A percentile compares a stretch with the other conserved stretches of the same genome.
Conservation (phyloP, 148 eudicot species). For the Dianthus caryophyllus region DNA sequence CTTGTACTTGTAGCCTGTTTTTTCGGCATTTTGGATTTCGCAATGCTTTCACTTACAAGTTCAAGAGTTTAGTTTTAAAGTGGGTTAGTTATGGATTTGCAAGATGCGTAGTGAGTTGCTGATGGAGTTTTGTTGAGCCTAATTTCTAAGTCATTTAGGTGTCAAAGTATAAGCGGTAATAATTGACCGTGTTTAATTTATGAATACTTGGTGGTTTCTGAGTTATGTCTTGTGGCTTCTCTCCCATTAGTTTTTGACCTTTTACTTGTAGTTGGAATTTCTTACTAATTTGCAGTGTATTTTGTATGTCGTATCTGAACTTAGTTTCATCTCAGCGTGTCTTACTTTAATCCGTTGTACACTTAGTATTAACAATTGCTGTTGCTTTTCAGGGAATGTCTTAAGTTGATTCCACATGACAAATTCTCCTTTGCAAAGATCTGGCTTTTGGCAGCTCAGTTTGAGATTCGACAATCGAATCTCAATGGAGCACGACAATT, state of each 20-base stretch:
- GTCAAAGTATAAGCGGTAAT: background rate
- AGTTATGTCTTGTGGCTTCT: background rate
- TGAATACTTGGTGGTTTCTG: background rate
- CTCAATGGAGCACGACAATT: conserved; percentile 67
- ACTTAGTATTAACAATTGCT: background rate
- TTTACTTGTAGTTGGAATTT: background rate
- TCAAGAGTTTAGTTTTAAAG: background rate
- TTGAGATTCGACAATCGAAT: conserved; percentile 79
- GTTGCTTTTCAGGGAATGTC: conserved; percentile 44
- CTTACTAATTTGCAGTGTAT: background rate
- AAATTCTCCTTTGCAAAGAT: conserved; percentile 92
- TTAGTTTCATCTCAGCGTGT: background rate
- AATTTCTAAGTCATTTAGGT: background rate
- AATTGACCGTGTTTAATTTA: too few relatives aligned
- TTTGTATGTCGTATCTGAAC: background rate
- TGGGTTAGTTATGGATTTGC: background rate
- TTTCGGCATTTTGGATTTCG: background rate
- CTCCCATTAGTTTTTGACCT: background rate
- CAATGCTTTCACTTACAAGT: background rate
- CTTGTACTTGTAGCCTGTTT: background rate
- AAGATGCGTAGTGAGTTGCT: background rate
- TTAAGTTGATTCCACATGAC: conserved; percentile 38
- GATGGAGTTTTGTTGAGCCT: background rate
- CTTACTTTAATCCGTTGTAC: background rate
- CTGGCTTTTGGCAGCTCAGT: conserved; percentile 92